These are phyloP conservation scores for Skeletonema grethae DNA, from an alignment of 108 stramenopile species.

Conservation along the genomic window DNA sequence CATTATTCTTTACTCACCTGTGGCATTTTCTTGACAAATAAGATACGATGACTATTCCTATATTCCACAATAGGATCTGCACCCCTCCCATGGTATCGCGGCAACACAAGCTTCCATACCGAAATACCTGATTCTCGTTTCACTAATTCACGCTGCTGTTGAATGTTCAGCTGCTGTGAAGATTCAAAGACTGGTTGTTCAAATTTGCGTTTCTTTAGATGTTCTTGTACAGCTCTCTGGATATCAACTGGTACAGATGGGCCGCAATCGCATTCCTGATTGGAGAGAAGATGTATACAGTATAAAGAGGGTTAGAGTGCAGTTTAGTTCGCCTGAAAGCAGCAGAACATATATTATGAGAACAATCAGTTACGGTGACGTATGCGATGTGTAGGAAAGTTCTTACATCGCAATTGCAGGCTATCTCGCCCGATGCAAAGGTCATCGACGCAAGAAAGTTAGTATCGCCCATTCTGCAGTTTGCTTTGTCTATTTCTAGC, in stretches of 20 bases:
- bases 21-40: constrained; percentile 48
- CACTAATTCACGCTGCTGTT: constrained; percentile 59
- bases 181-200: not conserved
- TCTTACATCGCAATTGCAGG: constrained; percentile 4
- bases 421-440: constrained; percentile 34
- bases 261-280: constrained; percentile 59
- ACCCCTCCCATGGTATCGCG: constrained; percentile 14
- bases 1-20: constrained; percentile 24
- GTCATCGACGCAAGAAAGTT: constrained; percentile 62
- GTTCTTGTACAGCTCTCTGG: constrained; percentile 17
- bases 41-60: constrained; percentile 57
- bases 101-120: constrained; percentile 55
- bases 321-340: not conserved
- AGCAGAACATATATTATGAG: not conserved
- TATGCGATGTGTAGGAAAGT: not conserved
- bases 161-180: constrained; percentile 40
- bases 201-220: constrained; percentile 19
- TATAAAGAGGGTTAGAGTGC: constrained; percentile 10
- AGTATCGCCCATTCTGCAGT: not conserved
- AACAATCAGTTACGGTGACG: not conserved
- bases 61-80: constrained; percentile 66
- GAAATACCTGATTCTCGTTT: constrained; percentile 42
- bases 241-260: constrained; percentile 35
- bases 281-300: not conserved
- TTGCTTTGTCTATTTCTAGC: not conserved